Base-by-base conservation (phyloP, 805 yeast genomes). In the Yamadazyma sp. region DNA sequence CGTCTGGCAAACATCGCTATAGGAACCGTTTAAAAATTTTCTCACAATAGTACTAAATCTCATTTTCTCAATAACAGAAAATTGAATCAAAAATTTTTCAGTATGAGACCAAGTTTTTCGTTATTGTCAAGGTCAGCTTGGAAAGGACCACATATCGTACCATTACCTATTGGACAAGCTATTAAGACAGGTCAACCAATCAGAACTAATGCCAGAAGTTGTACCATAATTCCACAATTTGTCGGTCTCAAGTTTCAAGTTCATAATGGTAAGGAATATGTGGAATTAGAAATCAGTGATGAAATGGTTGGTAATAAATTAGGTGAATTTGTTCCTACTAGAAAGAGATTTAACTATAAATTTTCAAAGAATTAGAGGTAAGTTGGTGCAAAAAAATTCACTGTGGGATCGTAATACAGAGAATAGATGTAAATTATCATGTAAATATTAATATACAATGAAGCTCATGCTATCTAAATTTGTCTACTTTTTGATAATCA, bases 291-390 rank as follows among this genome's bases (percentile, higher is more conserved):
- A 46, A 76, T 93, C 19, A 77, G 83, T 7, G 97, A 93, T 56
- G 93, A 93, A 50, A 93, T 93, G 98, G 96, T 93, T 41, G 98
- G 98, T 13, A 76, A 81, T 48, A 93, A 91, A 57, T 67, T 93
- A 37, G 98, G 98, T 2, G 97, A 91, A 60, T 93, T 86, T 68
- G 95, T 95, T 2, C 86, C 89, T 36, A 93, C 98, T 1, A 77
- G 98, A 63, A 86, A 86, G 75, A 78, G 82, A 56, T 86, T 86
- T 62, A 78, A 76, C 44, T 88, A 85, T 65, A 84, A 88, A 34
- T 84, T 75, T 60, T 78, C 88, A 22, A 82, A 82, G 71, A 82
- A 81, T 53, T 75, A 68, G 35, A 23, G 26, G 17, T n/a, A n/a
- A n/a, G 34, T 37, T 36, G 22, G 16, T 13, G 18, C n/a, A n/a